These are phyloP conservation scores for Xanthoconium separans DNA, from an alignment of 1,284 basidiomycete species.

Conservation along the genomic window DNA sequence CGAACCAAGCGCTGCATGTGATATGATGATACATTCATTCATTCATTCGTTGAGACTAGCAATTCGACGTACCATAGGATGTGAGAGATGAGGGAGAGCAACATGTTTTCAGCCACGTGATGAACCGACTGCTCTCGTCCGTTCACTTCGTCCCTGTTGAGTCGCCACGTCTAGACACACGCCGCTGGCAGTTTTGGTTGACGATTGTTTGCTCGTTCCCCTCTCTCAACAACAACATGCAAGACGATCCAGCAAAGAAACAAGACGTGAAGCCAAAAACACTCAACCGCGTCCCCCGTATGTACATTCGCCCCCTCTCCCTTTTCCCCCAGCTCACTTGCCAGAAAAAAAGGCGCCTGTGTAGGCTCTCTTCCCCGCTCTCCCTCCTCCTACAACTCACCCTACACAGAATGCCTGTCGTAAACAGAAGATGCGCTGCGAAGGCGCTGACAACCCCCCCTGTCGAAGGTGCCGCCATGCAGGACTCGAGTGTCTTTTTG, in stretches of 20 bases:
- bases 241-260: slow-evolving; percentile 43
- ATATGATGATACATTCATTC: too few relatives aligned
- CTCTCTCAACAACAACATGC: slow-evolving; percentile 38
- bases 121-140: too few relatives aligned
- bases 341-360: slow-evolving; percentile 65
- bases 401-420: slow-evolving; percentile 70
- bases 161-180: slow-evolving; percentile 9
- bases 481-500: slow-evolving; percentile 84
- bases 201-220: slow-evolving; percentile 6
- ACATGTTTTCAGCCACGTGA: slow-evolving; percentile 33
- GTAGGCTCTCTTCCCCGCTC: slow-evolving; percentile 40
- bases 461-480: slow-evolving; percentile 87
- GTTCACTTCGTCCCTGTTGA: too few relatives aligned
- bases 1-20: slow-evolving; percentile 68
- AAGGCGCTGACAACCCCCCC: slow-evolving; percentile 89
- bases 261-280: slow-evolving; percentile 70
- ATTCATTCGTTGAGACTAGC: too few relatives aligned
- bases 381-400: slow-evolving; percentile 7
- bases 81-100: slow-evolving; percentile 49
- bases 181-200: slow-evolving; percentile 12
- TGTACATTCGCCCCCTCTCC: slow-evolving; percentile 30
- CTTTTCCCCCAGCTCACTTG: slow-evolving; percentile 17
- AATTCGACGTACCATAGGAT: slow-evolving; percentile 32
- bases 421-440: slow-evolving; percentile 87
- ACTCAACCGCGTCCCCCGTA: slow-evolving; percentile 80